Percentiles rank a stretch among this genome's conserved stretches.
Conservation (phyloP, 192 early-diverging fungal genomes). For the Spinellus fusiger region DNA sequence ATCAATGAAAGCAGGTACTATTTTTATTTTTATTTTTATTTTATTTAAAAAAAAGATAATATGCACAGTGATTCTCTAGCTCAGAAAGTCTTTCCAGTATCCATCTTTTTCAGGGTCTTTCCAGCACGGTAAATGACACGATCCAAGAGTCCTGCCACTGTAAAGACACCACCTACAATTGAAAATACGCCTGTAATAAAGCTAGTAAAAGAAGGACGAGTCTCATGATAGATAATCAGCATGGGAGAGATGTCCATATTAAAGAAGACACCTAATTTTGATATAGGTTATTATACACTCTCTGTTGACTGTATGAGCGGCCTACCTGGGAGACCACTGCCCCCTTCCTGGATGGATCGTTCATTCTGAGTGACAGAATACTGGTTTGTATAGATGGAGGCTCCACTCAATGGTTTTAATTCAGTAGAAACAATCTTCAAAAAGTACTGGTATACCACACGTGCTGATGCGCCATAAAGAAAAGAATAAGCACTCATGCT, state of each 20-base stretch:
- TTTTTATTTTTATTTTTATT: neutral
- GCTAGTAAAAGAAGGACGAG: conserved; percentile 73
- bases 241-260: conserved; percentile 96
- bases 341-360: conserved; percentile 37
- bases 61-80: too few species aligned
- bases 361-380: conserved; percentile 91
- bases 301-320: neutral
- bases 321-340: conserved; percentile 24
- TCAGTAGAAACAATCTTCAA: conserved; percentile 90
- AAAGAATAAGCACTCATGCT: neutral
- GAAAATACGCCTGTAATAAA: conserved; percentile 89
- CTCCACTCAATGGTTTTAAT: conserved; percentile 61
- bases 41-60: neutral
- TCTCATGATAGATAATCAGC: conserved; percentile 83
- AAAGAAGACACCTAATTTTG: conserved; percentile 75
- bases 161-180: conserved; percentile 91
- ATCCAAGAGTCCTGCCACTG: conserved; percentile 91
- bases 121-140: conserved; percentile 83
- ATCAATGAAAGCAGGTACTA: too few species aligned
- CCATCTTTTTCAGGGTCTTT: conserved; percentile 66
- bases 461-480: conserved; percentile 35
- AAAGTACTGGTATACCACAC: conserved; percentile 85
- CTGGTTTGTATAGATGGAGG: conserved; percentile 81
- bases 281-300: neutral
- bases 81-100: conserved; percentile 73